phyloP scores from a whole-genome alignment of 2,329 filamentous ascomycete species.

The Macrophomina phaseolina region DNA sequence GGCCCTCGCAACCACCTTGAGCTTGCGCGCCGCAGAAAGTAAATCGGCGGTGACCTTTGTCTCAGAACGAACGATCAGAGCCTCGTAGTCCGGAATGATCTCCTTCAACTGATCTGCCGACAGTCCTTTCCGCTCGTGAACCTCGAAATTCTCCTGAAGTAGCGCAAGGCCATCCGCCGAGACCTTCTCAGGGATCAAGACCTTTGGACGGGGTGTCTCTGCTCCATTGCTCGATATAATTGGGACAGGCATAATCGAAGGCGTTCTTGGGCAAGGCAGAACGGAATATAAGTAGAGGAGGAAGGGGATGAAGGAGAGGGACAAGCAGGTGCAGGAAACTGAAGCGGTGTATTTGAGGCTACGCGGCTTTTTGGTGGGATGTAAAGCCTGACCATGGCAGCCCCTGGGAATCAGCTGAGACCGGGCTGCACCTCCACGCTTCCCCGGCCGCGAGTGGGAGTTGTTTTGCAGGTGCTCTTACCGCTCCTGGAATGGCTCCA shows the following conservation, averaged over 20 bases:
- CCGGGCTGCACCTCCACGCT: slow-evolving; percentile 23
- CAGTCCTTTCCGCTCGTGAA: slow-evolving; percentile 70
- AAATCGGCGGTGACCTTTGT: slow-evolving; percentile 77
- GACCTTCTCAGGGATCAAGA: slow-evolving; percentile 80
- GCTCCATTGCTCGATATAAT: slow-evolving; percentile 30
- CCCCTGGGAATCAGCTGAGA: slow-evolving; percentile 35
- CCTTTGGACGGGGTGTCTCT: slow-evolving; percentile 49
- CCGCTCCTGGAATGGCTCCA: neutral
- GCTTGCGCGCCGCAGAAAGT: slow-evolving; percentile 67
- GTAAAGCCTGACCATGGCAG: slow-evolving; percentile 6
- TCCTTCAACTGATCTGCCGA: slow-evolving; percentile 66
- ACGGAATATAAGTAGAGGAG: neutral
- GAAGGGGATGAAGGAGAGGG: neutral
- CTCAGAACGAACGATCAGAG: slow-evolving; percentile 79
- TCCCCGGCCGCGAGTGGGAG: neutral
- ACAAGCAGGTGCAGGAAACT: neutral
- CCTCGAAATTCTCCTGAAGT: slow-evolving; percentile 69
- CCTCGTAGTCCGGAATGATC: slow-evolving; percentile 75
- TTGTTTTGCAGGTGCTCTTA: slow-evolving; percentile 12
- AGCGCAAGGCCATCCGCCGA: slow-evolving; percentile 78
- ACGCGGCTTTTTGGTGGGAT: neutral
- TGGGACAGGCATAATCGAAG: slow-evolving; percentile 40
- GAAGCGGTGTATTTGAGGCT: slow-evolving; percentile 5
- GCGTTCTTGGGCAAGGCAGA: too few relatives aligned
- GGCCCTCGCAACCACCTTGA: slow-evolving; percentile 79